Evolutionary conservation across 1,284 basidiomycete species (phyloP), one percentile per base, ranked within the genome.

Genomic region (Puccinia horiana): DNA sequence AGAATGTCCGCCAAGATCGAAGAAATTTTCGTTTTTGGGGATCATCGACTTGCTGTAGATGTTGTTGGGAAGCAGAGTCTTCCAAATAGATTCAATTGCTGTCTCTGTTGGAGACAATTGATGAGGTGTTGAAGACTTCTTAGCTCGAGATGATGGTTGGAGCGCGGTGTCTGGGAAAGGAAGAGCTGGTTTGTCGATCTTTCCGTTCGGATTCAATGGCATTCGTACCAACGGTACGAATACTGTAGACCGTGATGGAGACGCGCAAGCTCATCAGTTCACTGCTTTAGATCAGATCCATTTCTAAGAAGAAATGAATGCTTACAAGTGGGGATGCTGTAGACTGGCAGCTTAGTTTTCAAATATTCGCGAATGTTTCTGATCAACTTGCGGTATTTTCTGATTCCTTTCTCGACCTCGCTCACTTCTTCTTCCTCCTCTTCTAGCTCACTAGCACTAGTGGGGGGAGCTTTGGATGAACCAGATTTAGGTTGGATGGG

Each of bases 181-280:
- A 74, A 99, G 91, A 0, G 95, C 94, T 0, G 97, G 96, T 87
- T 99, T 99, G 89, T 99, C 97, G 86, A 99, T 93, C 89, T 99
- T 99, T 83, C 97, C 97, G 87, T 99, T 99, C 4, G 97, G 97
- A 87, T 98, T 99, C 76, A 99, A 90, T 18, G 97, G 97, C 93
- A 99, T 97, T 84, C 94, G 93, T 83, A 91, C 91, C 56, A 99
- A 90, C 0, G 97, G 97, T 65, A 99, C 95, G 85, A 98, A 95
- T 63, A 98, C 95, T 95, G 84, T n/a, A 56, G 23, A 42, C 29
- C 14, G 37, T 49, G 37, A 20, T 40, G 49, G n/a, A 73, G 52
- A 35, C 1, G 40, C 20, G 40, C 20, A 80, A 73, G 42, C n/a
- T 37, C 11, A 58, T 72, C 29, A 49, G 82, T n/a, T 58, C 1